Base-by-base conservation (phyloP, 2,329 filamentous ascomycete genomes). In the Claviceps sp. region DNA sequence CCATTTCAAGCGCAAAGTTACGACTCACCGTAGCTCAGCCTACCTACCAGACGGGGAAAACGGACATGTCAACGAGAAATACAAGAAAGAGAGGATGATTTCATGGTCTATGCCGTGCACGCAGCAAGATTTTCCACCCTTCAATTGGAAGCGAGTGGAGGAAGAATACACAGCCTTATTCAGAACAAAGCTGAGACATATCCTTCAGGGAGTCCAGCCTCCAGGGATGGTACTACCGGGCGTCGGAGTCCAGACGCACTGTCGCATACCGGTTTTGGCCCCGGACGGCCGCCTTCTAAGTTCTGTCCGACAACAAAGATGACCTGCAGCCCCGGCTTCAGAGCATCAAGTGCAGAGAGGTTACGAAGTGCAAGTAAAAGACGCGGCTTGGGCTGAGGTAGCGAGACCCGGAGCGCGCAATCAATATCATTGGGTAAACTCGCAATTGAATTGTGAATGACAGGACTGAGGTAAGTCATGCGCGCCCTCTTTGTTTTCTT, bases 321-420 rank as follows among this genome's bases (percentile, higher is more conserved):
- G 65, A 68, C 47, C 53, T 69, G 49, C 65, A 69, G 58, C 67
- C 67, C 26, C 62, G 60, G 51, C 60, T 66, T 50, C 57, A 67
- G 52, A 63, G 62, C 52, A 67, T 69, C 62, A 69, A 70, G 58
- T 68, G 67, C 50, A 64, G 67, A 1, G 66, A 69, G 51, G 7
- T 6, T 29, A 61, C 64, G 29, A 66, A 69, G 45, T 62, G 58
- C 49, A 65, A 66, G 45, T 64, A 64, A 54, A 66, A 64, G 52
- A 64, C 66, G n/a, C 61, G 61, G 58, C 58, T 69, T 20, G 67
- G 67, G 1, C 59, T 70, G 13, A 66, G 64, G 1, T 66, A 68
- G 50, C 64, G 74, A 16, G 75, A 70, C 51, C 73, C 73, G 1
- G 72, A 75, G 51, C 66, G 71, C 23, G 72, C 72, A 6, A 62